phyloP scores from a whole-genome alignment of 495 filamentous ascomycete species.

The Penicillium diatomitis region DNA sequence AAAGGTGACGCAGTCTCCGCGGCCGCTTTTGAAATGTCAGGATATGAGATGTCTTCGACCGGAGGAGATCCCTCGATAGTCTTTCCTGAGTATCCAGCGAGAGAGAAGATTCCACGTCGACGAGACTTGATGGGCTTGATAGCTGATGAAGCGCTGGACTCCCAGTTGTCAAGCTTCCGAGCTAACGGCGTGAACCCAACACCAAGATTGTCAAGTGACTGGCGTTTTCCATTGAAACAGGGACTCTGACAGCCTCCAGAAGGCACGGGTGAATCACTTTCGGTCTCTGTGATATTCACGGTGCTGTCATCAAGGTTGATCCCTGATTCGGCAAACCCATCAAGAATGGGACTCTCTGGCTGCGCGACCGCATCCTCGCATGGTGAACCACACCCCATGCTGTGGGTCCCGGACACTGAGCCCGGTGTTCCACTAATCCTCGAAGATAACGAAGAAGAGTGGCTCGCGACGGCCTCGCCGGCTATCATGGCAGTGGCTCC shows the following conservation, averaged over 20 bases:
- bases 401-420: no score
- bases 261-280: constrained; percentile 13
- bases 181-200: constrained; percentile 55
- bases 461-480: no score
- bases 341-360: no score
- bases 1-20: constrained; percentile 11
- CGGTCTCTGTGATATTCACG: constrained; percentile 7
- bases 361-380: no score
- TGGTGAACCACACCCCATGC: no score
- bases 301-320: constrained; percentile 1
- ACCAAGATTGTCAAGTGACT: constrained; percentile 16
- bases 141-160: constrained; percentile 42
- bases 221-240: constrained; percentile 9
- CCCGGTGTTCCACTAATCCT: no score
- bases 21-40: constrained; percentile 15
- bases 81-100: constrained; percentile 23
- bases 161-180: constrained; percentile 51
- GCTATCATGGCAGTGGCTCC: no score
- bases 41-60: constrained; percentile 15
- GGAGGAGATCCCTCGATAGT: constrained; percentile 2
- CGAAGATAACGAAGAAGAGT: no score
- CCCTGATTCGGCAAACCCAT: no score
- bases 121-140: constrained; percentile 22
- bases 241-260: constrained; percentile 19
- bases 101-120: constrained; percentile 38